These are phyloP conservation scores for Tylopilus sp. DNA, from an alignment of 1,284 basidiomycete genomes.

Conservation along the genomic window DNA sequence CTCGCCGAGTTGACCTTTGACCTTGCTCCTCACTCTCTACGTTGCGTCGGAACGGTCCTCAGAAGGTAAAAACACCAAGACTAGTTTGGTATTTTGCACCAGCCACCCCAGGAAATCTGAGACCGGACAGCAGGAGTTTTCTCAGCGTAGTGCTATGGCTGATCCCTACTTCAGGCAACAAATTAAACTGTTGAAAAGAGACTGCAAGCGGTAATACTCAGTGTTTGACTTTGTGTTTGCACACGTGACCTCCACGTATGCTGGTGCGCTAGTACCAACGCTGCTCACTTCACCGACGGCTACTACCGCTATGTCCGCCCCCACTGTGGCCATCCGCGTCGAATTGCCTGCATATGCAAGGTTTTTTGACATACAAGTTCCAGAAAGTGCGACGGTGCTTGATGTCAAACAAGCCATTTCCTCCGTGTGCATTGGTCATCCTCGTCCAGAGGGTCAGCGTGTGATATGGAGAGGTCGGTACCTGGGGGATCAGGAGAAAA, in stretches of 20 bases:
- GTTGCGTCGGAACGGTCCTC: conserved; percentile 60
- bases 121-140: too few relatives aligned
- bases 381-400: conserved; percentile 46
- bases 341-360: conserved; percentile 71
- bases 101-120: too few relatives aligned
- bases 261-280: not conserved
- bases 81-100: too few relatives aligned
- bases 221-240: not conserved
- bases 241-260: conserved; percentile 35
- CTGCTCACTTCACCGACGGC: not conserved
- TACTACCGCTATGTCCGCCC: conserved; percentile 34
- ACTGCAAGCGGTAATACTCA: too few relatives aligned
- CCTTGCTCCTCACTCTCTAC: conserved; percentile 66
- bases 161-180: too few relatives aligned
- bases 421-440: conserved; percentile 58
- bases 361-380: conserved; percentile 58
- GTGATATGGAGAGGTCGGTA: conserved; percentile 71
- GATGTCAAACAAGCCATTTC: conserved; percentile 68
- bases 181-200: too few relatives aligned
- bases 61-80: conserved; percentile 62
- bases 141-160: too few relatives aligned
- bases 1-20: conserved; percentile 77
- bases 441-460: conserved; percentile 63
- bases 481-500: conserved; percentile 60
- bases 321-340: conserved; percentile 54